Percentiles rank a stretch among this genome's conserved stretches.
phyloP scores from a whole-genome alignment of 192 early-diverging fungal genomes.

The Backusella macrospora region DNA sequence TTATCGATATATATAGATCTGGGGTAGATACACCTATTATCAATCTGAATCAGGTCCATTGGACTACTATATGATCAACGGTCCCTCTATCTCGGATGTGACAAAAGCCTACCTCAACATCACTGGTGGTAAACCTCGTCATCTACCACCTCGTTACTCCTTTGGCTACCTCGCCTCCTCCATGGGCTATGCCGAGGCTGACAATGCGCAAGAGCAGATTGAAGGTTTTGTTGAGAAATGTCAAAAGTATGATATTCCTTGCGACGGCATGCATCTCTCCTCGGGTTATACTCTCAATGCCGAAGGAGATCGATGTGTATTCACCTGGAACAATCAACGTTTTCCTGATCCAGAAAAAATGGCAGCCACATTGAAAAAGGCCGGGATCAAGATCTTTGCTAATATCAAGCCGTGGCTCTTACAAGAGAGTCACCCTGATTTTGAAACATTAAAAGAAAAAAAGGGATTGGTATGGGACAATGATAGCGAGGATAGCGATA shows the following conservation, averaged over 20 bases:
- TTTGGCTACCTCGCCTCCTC: conserved; percentile 63
- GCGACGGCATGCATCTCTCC: conserved; percentile 61
- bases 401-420: conserved; percentile 69
- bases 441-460: conserved; percentile 35
- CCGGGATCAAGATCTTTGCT: conserved; percentile 57
- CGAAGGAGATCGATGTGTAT: conserved; percentile 55
- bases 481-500: background rate
- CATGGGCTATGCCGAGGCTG: conserved; percentile 67
- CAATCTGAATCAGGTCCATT: conserved; percentile 41
- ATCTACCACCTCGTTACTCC: conserved; percentile 50
- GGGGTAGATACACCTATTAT: conserved; percentile 54
- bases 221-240: conserved; percentile 46
- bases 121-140: conserved; percentile 43
- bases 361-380: conserved; percentile 33
- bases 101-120: conserved; percentile 42
- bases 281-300: conserved; percentile 59
- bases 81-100: conserved; percentile 47
- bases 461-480: conserved; percentile 49
- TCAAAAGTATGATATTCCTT: conserved; percentile 51
- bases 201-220: conserved; percentile 56
- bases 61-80: conserved; percentile 47
- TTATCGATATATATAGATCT: conserved; percentile 36
- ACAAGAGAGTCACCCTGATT: conserved; percentile 50
- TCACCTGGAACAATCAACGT: conserved; percentile 60
- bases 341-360: conserved; percentile 56